Percentiles rank a stretch among this genome's conserved stretches.
Conservation (phyloP, 148 eudicot species). For the Polygonum maritimum region DNA sequence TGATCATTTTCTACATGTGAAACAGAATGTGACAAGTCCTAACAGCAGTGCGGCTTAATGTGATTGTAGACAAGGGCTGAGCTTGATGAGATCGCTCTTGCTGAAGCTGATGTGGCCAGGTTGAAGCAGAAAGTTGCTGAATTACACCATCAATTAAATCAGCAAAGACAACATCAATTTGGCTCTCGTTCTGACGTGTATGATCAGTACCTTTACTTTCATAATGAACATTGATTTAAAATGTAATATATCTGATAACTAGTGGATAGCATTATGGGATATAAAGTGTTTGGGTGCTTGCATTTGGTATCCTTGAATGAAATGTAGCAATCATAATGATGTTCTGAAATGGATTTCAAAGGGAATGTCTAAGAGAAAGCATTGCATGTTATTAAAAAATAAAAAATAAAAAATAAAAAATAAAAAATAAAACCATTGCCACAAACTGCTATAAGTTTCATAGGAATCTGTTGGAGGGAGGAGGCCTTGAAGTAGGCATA, state of each 20-base stretch:
- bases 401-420: too few species aligned
- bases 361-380: neutral
- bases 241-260: neutral
- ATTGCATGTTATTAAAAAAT: too few species aligned
- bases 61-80: constrained; percentile 84
- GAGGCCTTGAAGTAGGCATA: neutral
- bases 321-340: neutral
- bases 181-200: constrained; percentile 65
- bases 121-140: constrained; percentile 98
- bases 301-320: neutral
- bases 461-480: neutral
- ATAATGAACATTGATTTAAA: neutral
- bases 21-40: neutral
- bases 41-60: neutral
- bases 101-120: constrained; percentile 97
- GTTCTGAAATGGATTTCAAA: neutral
- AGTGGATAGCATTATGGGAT: neutral
- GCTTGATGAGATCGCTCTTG: constrained; percentile 99
- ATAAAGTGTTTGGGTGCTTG: neutral
- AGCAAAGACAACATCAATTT: constrained; percentile 88
- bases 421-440: neutral
- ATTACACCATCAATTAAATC: constrained; percentile 91
- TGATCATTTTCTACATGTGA: neutral
- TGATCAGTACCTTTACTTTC: constrained; percentile 36
- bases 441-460: neutral